These are phyloP conservation scores for Saccharomycopsis sp. DNA, from an alignment of 805 yeast species.

Conservation along the genomic window DNA sequence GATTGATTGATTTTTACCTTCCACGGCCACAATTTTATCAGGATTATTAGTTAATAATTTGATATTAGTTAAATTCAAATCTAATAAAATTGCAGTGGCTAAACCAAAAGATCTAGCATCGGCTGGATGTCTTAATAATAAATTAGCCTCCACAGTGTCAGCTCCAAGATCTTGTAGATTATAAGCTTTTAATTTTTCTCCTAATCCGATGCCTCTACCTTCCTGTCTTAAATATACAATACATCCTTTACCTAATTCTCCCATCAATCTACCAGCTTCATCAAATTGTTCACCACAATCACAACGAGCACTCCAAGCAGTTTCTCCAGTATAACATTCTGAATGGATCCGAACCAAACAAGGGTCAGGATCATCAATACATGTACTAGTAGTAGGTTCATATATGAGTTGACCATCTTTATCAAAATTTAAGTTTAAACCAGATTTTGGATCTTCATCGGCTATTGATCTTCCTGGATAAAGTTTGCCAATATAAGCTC, in stretches of 20 bases:
- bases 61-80: conserved; percentile 63
- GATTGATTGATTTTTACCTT: conserved; percentile 67
- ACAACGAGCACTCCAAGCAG: conserved; percentile 98
- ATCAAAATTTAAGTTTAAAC: conserved; percentile 33
- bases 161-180: conserved; percentile 97
- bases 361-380: conserved; percentile 28
- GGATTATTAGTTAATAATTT: conserved; percentile 89
- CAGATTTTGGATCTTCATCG: conserved; percentile 41
- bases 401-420: conserved; percentile 27
- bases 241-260: conserved; percentile 78
- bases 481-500: conserved; percentile 87
- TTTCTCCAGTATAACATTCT: conserved; percentile 98
- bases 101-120: conserved; percentile 91
- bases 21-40: conserved; percentile 90
- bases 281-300: conserved; percentile 99
- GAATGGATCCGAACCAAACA: conserved; percentile 85
- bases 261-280: conserved; percentile 94
- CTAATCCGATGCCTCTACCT: conserved; percentile 98
- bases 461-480: conserved; percentile 77
- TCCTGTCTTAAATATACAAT: conserved; percentile 95
- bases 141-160: conserved; percentile 94
- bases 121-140: conserved; percentile 90
- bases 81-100: conserved; percentile 87
- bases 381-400: conserved; percentile 17
- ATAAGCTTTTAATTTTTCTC: conserved; percentile 94